A percentile compares a stretch with the other conserved stretches of the same genome.
Conservation (phyloP, 345 rosid species). For the Cardamine occulta region DNA sequence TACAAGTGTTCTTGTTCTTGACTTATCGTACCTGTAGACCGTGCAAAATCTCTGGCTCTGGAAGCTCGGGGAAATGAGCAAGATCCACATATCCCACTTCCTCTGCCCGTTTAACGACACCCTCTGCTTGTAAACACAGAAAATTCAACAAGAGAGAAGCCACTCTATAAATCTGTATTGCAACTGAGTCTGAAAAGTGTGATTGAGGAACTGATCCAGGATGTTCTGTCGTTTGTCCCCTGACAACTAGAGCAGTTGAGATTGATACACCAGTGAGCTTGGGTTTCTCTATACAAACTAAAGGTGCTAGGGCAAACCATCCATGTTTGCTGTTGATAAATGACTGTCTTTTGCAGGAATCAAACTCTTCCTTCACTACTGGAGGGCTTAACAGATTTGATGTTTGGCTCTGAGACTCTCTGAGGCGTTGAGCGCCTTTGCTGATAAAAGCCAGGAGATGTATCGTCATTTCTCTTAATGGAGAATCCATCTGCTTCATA, state of each 20-base stretch:
- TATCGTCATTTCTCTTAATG: conserved; percentile 74
- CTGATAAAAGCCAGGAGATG: conserved; percentile 89
- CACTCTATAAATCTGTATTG: conserved; percentile 76
- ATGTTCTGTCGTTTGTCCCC: conserved; percentile 55
- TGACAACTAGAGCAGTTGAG: conserved; percentile 53
- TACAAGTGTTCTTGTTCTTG: conserved; percentile 1
- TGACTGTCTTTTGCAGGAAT: conserved; percentile 62
- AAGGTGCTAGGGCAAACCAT: conserved; percentile 85
- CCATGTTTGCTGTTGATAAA: conserved; percentile 68
- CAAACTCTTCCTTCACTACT: conserved; percentile 63
- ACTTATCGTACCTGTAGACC: conserved; percentile 70
- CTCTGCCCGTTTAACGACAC: conserved; percentile 82
- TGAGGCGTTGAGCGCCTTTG: conserved; percentile 64
- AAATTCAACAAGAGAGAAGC: conserved; percentile 75
- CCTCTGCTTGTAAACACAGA: conserved; percentile 83
- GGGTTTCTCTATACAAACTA: conserved; percentile 55
- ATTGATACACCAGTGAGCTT: conserved; percentile 50
- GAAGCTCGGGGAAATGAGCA: conserved; percentile 90
- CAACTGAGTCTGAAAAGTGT: conserved; percentile 74
- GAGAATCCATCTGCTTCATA: conserved; percentile 78
- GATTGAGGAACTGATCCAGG: conserved; percentile 54
- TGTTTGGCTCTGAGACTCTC: conserved; percentile 57
- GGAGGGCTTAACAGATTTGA: conserved; percentile 69
- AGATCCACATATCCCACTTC: conserved; percentile 87
- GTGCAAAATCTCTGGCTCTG: conserved; percentile 92